Percentiles rank a stretch among this genome's conserved stretches.
These are phyloP conservation scores for Penicillium soppii DNA, from an alignment of 495 filamentous ascomycete species.

Conservation along the genomic window DNA sequence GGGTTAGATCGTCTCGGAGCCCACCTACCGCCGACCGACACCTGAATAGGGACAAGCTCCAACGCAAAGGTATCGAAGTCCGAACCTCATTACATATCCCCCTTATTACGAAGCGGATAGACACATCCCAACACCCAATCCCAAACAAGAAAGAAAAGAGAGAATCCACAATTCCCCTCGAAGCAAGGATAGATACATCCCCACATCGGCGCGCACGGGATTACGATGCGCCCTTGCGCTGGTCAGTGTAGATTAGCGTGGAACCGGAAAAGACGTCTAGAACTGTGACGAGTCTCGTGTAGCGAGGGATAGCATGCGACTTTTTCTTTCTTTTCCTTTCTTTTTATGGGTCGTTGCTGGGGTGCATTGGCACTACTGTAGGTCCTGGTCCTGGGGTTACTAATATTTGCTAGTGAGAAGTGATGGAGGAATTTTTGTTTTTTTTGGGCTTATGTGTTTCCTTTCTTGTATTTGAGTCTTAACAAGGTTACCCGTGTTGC, in stretches of 20 bases:
- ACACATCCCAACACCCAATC: background rate
- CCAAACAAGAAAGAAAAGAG: background rate
- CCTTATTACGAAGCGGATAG: background rate
- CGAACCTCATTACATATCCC: too few species aligned
- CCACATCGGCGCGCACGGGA: slow-evolving; percentile 6
- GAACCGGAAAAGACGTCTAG: background rate
- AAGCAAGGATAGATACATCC: background rate
- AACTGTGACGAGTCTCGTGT: background rate
- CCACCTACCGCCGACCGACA: background rate
- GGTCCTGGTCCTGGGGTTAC: background rate
- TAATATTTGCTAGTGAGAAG: background rate
- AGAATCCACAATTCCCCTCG: background rate
- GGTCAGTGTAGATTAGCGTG: background rate
- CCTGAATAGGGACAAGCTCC: too few species aligned
- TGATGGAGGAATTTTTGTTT: background rate
- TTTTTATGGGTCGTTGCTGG: background rate
- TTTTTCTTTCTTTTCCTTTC: background rate
- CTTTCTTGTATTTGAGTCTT: too few species aligned
- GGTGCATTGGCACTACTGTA: slow-evolving; percentile 2
- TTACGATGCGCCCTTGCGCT: background rate
- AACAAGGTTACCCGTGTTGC: too few species aligned
- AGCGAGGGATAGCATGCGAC: background rate
- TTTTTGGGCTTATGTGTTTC: background rate
- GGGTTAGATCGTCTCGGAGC: background rate
- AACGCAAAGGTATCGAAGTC: too few species aligned